Evolutionary conservation across 495 filamentous ascomycete species (phyloP), one percentile per base, ranked within the genome.

Genomic region (Penicillium cinerascens): DNA sequence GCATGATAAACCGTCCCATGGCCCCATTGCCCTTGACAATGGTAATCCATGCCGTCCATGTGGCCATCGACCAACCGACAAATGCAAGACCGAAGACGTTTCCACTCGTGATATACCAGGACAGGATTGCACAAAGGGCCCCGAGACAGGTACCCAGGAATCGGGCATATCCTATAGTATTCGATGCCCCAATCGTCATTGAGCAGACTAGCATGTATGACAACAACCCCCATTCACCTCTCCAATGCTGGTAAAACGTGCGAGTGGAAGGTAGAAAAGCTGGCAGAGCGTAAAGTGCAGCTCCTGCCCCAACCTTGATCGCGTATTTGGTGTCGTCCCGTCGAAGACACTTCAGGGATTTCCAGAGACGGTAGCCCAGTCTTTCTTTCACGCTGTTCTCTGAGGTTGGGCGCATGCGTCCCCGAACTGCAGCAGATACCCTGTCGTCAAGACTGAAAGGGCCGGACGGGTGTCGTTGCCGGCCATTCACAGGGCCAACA

Each of bases 141-240:
- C 93, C 93, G 20, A 96, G 71, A 49, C 88, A 79, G 6, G 92
- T 97, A 46, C 93, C 93, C n/a, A 87, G 70, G 58, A 97, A 93
- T 52, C 93, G 85, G 47, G 89, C 79, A 70, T 79, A 83, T 4
- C 90, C 91, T 5, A 92, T 95, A 17, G 91, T 95, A 60, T 97
- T 98, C 13, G 90, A 88, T 17, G 92, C 88, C 9, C 93, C 93
- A 37, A 96, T 90, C 0, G 92, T 97, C 92, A 97, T 97, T 6
- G 88, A 88, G 66, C 92, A 96, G 16, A 98, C 93, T 47, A 97
- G 80, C 93, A 98, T 98, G 72, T 96, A 98, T 0, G 92, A 96
- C 35, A 97, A 66, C 1, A 97, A 75, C 11, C 92, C 93, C 93
- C 93, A 98, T 78, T 98, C 93, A 1, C 92, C 93, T 58, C 92